These are phyloP conservation scores for Sisymbrium altissimum DNA, from an alignment of 345 rosid species.

Conservation along the genomic window DNA sequence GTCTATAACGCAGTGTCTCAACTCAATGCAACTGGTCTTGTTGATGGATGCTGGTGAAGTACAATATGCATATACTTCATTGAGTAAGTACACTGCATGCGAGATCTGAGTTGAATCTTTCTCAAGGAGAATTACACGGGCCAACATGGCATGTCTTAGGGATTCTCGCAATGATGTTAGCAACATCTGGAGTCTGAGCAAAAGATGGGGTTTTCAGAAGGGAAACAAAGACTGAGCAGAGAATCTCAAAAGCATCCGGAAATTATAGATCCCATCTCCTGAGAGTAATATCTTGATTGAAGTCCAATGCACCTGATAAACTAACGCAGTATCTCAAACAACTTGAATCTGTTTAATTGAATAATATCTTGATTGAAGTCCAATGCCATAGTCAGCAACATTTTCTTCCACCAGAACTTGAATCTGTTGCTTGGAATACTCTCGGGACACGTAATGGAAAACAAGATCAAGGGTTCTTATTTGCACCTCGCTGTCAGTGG, in stretches of 20 bases:
- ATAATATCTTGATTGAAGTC: too few species aligned
- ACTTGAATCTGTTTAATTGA: too few species aligned
- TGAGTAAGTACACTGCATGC: constrained; percentile 67
- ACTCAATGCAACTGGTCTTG: constrained; percentile 33
- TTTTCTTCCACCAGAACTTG: constrained; percentile 71
- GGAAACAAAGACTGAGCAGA: constrained; percentile 64
- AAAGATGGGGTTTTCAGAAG: constrained; percentile 55
- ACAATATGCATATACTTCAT: constrained; percentile 58
- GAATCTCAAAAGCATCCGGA: constrained; percentile 50
- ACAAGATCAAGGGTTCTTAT: constrained; percentile 65
- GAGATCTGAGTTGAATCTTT: constrained; percentile 55
- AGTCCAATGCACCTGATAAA: constrained; percentile 78
- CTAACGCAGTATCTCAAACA: constrained; percentile 83
- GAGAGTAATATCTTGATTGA: constrained; percentile 62
- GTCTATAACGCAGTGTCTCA: constrained; percentile 47
- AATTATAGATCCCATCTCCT: constrained; percentile 62
- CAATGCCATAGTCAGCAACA: constrained; percentile 81
- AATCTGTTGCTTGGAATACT: constrained; percentile 43
- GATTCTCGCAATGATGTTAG: constrained; percentile 51
- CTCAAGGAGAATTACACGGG: constrained; percentile 46
- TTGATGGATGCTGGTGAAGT: constrained; percentile 33
- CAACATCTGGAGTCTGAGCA: constrained; percentile 40
- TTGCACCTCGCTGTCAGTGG: constrained; percentile 79
- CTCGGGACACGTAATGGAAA: constrained; percentile 56
- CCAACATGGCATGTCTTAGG: constrained; percentile 58